These are phyloP conservation scores for Eucalyptus guilfoylei DNA, from an alignment of 345 rosid genomes.

Conservation along the genomic window DNA sequence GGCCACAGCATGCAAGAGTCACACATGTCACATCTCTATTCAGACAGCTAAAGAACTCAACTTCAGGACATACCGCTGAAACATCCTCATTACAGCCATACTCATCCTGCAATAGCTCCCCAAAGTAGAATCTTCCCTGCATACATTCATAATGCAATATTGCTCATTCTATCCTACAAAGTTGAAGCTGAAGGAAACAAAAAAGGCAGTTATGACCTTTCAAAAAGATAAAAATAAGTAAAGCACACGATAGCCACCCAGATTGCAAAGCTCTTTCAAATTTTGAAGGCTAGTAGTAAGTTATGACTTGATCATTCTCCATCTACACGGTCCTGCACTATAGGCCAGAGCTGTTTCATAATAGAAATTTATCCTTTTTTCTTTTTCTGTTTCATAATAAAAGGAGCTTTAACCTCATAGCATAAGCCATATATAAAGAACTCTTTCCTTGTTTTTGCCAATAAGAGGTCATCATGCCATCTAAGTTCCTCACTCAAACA, in stretches of 20 bases:
- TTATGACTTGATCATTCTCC: background rate
- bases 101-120: constrained; percentile 52
- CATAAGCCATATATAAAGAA: background rate
- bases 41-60: background rate
- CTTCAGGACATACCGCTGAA: constrained; percentile 44
- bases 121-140: constrained; percentile 94
- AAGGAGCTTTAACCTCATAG: background rate
- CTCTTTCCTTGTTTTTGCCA: background rate
- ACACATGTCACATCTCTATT: background rate
- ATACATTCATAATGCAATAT: background rate
- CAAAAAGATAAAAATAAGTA: background rate
- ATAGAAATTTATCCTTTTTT: background rate
- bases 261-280: background rate
- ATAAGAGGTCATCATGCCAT: background rate
- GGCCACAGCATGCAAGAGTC: background rate
- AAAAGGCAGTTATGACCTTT: background rate
- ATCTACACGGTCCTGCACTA: background rate
- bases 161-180: background rate
- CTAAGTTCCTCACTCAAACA: background rate
- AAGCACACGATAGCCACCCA: background rate
- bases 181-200: background rate
- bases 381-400: too few relatives aligned
- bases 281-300: background rate
- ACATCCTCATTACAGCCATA: constrained; percentile 60
- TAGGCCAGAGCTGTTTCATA: background rate